These are phyloP conservation scores for Pleurotus platypus DNA, from an alignment of 768 basidiomycete species.

Conservation along the genomic window DNA sequence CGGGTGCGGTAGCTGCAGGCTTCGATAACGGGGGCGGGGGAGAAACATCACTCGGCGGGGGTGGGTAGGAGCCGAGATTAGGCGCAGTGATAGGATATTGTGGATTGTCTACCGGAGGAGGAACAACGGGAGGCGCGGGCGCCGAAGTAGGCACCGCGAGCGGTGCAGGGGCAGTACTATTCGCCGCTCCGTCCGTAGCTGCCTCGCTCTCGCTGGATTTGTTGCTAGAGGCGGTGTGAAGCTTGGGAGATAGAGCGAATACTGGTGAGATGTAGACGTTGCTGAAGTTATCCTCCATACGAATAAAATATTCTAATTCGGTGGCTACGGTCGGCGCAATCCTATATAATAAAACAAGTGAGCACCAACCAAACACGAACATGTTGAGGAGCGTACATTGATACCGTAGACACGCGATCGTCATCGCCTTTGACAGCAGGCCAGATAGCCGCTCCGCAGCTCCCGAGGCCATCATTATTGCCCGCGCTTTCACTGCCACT, in stretches of 20 bases:
- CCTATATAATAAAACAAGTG: constrained; percentile 11
- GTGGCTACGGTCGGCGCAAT: constrained; percentile 16
- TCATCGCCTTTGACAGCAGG: constrained; percentile 16
- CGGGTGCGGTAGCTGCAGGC: not conserved
- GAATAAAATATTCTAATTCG: constrained; percentile 11
- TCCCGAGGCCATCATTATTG: constrained; percentile 1
- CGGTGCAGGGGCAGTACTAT: not conserved
- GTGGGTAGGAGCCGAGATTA: not conserved
- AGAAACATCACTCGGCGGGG: not conserved
- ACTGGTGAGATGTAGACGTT: constrained; percentile 17
- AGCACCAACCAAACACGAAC: not conserved
- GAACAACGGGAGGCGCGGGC: not conserved
- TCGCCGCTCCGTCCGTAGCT: no score
- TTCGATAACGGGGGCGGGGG: not conserved
- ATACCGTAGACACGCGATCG: constrained; percentile 16
- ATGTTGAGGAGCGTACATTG: constrained; percentile 16
- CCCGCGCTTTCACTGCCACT: not conserved
- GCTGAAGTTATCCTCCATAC: constrained; percentile 24
- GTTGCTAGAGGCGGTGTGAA: no score
- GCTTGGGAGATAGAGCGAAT: constrained; percentile 24
- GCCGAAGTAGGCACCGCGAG: not conserved
- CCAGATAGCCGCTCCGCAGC: constrained; percentile 20
- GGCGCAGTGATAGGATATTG: constrained; percentile 3
- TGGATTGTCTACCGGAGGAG: not conserved
- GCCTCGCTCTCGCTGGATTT: no score